Percentiles rank a stretch among this genome's conserved stretches.
phyloP scores from a whole-genome alignment of 2,329 filamentous ascomycete species.

The Aspergillus sp. region DNA sequence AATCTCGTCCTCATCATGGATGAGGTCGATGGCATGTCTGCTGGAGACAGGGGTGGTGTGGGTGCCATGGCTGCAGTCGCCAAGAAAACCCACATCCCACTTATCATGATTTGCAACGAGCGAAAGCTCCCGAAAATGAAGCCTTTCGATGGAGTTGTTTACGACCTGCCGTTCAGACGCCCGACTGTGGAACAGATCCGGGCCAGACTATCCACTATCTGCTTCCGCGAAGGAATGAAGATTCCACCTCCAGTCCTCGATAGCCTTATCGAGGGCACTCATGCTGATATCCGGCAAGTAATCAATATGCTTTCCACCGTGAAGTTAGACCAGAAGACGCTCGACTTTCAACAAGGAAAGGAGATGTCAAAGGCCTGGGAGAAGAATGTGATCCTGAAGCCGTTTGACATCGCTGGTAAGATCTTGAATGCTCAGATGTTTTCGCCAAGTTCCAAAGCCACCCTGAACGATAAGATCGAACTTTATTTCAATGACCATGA shows the following conservation, averaged over 20 bases:
- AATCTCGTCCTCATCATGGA: slow-evolving; percentile 98
- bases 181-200: slow-evolving; percentile 90
- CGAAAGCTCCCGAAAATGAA: slow-evolving; percentile 94
- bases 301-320: slow-evolving; percentile 98
- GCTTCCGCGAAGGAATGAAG: slow-evolving; percentile 85
- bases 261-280: slow-evolving; percentile 89
- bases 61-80: slow-evolving; percentile 91
- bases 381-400: slow-evolving; percentile 94
- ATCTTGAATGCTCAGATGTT: slow-evolving; percentile 88
- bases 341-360: slow-evolving; percentile 84
- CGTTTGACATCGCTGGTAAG: slow-evolving; percentile 96
- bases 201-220: slow-evolving; percentile 91
- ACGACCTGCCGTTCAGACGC: slow-evolving; percentile 81
- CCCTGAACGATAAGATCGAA: slow-evolving; percentile 95
- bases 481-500: slow-evolving; percentile 99
- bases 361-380: slow-evolving; percentile 98
- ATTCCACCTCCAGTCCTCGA: slow-evolving; percentile 81
- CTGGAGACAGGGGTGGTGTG: slow-evolving; percentile 91
- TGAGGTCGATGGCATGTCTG: slow-evolving; percentile 98
- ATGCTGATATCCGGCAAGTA: slow-evolving; percentile 94
- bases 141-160: slow-evolving; percentile 85
- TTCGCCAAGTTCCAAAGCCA: slow-evolving; percentile 75
- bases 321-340: slow-evolving; percentile 77
- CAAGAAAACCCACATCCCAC: slow-evolving; percentile 89
- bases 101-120: slow-evolving; percentile 98